Evolutionary conservation across 352 stramenopile species (phyloP), one percentile per base, ranked within the genome.

Genomic region (Pythium sukuiense): DNA sequence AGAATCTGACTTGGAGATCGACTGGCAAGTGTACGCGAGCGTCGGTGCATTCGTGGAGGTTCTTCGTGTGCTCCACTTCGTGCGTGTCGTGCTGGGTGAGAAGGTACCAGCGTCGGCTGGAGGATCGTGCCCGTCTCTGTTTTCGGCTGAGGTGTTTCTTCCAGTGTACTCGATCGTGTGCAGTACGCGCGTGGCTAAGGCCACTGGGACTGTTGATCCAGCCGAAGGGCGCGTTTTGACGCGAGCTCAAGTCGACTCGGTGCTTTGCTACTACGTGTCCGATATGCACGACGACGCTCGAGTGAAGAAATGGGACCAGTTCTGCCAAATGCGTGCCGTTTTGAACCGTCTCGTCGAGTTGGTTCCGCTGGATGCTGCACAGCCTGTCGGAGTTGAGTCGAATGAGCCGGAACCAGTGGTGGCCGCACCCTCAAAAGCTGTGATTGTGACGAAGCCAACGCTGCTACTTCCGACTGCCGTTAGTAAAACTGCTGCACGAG

Each of bases 111-210:
- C 55, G n/a, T 39, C 56, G 6, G 18, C 37, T 12, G 35, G 9
- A 16, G 55, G 48, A 11, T 46, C 49, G 13, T 92, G 81, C 59
- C 59, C 65, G 32, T 85, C 73, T 16, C 71, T 87, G 45, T 92
- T 90, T 53, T 92, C 81, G 9, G 69, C 79, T 7, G 83, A 90
- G 61, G 72, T 89, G 27, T 90, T 90, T 59, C 43, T 87, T n/a
- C 67, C 71, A 26, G 74, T 89, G 2, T 90, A 77, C 24, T 56
- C 74, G 1, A 71, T 76, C 27, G 57, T 87, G 16, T 39, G n/a
- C 24, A 58, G 56, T 49, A 72, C 59, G 29, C 59, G 59, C 1
- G 11, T 2, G 2, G 27, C 52, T 0, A 9, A n/a, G 3, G 11
- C 29, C 13, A 41, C 48, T 4, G 37, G 12, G 12, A 18, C 58